phyloP scores from a whole-genome alignment of 805 yeast genomes.

The Candida methanosorbosa region DNA sequence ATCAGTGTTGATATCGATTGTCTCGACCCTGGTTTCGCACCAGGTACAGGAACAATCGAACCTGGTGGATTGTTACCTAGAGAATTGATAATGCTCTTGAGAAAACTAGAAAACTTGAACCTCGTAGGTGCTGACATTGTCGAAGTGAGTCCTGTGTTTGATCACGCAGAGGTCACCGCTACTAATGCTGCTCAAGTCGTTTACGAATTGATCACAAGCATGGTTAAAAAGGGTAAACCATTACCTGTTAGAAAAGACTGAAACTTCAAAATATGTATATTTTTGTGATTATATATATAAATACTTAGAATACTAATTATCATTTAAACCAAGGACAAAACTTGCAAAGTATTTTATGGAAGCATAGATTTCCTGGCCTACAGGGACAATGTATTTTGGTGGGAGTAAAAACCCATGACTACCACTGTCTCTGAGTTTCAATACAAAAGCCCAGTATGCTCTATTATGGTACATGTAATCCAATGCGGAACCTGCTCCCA shows the following conservation, averaged over 20 bases:
- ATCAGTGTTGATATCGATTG: constrained; percentile 71
- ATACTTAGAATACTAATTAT: too few relatives aligned
- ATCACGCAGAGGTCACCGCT: constrained; percentile 56
- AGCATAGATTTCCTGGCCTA: constrained; percentile 65
- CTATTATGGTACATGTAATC: constrained; percentile 79
- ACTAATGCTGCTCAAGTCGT: constrained; percentile 67
- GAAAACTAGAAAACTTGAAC: constrained; percentile 34
- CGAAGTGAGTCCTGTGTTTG: constrained; percentile 57
- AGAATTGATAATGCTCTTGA: constrained; percentile 39
- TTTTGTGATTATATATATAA: constrained; percentile 1
- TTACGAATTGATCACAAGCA: constrained; percentile 61
- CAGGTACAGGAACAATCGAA: constrained; percentile 54
- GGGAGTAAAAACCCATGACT: constrained; percentile 79
- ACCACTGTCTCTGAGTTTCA: constrained; percentile 76
- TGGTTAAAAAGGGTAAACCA: constrained; percentile 48
- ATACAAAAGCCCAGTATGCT: constrained; percentile 78
- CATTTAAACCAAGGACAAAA: constrained; percentile 28
- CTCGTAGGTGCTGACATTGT: constrained; percentile 50
- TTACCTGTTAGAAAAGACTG: constrained; percentile 6
- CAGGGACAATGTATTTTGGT: constrained; percentile 58
- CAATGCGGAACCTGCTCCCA: constrained; percentile 73
- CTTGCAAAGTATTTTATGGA: constrained; percentile 61
- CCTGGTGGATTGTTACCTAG: constrained; percentile 53
- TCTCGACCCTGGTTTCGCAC: constrained; percentile 48
- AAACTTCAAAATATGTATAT: too few relatives aligned